phyloP scores from a whole-genome alignment of 1,284 basidiomycete species.

The Dichomitus squalens region DNA sequence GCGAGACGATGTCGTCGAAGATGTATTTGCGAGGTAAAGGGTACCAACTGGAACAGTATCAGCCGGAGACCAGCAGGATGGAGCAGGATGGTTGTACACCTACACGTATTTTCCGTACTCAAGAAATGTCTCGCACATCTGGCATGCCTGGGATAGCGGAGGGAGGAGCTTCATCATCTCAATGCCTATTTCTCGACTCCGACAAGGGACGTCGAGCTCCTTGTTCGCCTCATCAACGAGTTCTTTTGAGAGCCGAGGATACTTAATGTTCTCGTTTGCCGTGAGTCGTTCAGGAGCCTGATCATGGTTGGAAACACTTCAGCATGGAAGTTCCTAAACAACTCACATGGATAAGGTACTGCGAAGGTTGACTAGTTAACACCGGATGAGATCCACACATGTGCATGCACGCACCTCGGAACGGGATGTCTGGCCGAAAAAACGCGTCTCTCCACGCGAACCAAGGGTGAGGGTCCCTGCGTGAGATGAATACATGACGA shows the following conservation, averaged over 20 bases:
- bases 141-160: conserved; percentile 52
- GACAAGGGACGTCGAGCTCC: conserved; percentile 35
- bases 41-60: conserved; percentile 26
- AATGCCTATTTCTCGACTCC: conserved; percentile 36
- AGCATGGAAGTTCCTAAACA: too few relatives aligned
- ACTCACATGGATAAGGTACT: conserved; percentile 58
- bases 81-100: conserved; percentile 34
- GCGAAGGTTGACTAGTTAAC: background rate
- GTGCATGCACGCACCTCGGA: conserved; percentile 50
- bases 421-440: conserved; percentile 64
- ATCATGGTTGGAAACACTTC: background rate
- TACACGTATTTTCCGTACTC: conserved; percentile 50
- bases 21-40: conserved; percentile 38
- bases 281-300: conserved; percentile 26
- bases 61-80: background rate
- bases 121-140: conserved; percentile 56
- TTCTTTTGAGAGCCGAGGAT: conserved; percentile 26
- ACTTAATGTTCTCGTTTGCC: conserved; percentile 1
- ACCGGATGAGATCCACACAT: background rate
- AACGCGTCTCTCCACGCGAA: conserved; percentile 52
- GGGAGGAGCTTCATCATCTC: conserved; percentile 50
- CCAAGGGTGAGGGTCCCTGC: conserved; percentile 63
- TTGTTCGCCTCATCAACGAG: conserved; percentile 31
- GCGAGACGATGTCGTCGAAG: conserved; percentile 49
- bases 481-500: background rate